Evolutionary conservation across 495 filamentous ascomycete genomes (phyloP).

Genomic region (Aspergillus sclerotiicarbonarius): DNA sequence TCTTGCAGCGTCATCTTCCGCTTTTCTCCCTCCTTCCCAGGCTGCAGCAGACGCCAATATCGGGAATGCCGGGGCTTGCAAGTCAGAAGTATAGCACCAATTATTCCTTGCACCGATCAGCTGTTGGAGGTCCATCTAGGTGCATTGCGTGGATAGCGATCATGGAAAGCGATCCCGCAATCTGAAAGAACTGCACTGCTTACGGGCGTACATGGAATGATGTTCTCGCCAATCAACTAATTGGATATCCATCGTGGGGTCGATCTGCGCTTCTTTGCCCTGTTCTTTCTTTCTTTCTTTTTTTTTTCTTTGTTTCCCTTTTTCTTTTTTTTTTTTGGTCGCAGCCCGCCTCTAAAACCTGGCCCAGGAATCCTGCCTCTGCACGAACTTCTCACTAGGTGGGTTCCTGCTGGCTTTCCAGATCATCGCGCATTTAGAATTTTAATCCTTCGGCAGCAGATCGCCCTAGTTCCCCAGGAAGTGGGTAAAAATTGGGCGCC

Average conservation of each 20-base stretch:
- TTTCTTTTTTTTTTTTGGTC: constrained; percentile 3
- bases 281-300: background rate
- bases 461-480: background rate
- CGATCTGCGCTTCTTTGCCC: background rate
- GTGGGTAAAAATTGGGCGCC: background rate
- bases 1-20: constrained; percentile 1
- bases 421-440: background rate
- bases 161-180: background rate
- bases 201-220: background rate
- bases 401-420: constrained; percentile 1
- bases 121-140: background rate
- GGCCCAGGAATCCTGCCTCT: constrained; percentile 8
- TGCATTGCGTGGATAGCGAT: constrained; percentile 1
- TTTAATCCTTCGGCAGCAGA: background rate
- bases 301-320: constrained; percentile 1
- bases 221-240: background rate
- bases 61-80: background rate
- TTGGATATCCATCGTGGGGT: constrained; percentile 1
- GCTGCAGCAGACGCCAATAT: constrained; percentile 2
- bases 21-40: background rate
- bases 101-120: background rate
- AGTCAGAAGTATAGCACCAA: background rate
- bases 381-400: constrained; percentile 6
- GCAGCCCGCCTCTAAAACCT: background rate
- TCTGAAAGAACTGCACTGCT: background rate